Evolutionary conservation across 352 stramenopile species (phyloP).

Genomic region (Phytopythium litorale): DNA sequence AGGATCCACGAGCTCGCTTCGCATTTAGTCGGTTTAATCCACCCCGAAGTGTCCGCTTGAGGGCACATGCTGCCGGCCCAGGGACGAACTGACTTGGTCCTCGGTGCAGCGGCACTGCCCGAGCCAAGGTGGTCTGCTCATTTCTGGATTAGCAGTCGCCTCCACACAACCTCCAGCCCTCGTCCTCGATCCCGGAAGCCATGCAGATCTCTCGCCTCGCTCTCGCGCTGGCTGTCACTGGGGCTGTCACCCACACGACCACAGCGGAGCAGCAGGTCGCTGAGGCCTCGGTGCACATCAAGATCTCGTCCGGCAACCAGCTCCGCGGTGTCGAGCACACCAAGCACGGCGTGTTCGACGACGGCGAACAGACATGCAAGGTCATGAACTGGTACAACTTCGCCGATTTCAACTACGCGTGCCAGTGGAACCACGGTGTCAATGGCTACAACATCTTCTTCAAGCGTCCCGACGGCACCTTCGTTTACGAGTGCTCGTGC

Average conservation of each 20-base stretch:
- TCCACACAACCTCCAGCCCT: background rate
- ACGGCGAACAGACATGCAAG: background rate
- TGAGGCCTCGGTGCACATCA: background rate
- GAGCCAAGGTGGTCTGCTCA: background rate
- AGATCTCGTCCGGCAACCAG: background rate
- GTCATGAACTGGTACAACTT: conserved; percentile 9
- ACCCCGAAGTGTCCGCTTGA: too few species aligned
- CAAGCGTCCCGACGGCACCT: conserved; percentile 2
- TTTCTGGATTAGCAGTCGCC: background rate
- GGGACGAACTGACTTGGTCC: too few species aligned
- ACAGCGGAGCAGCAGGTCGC: background rate
- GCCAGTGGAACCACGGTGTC: conserved; percentile 6
- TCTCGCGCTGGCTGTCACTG: background rate
- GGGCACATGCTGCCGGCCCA: too few species aligned
- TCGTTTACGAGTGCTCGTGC: conserved; percentile 1
- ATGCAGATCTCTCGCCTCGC: background rate
- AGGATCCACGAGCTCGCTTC: too few species aligned
- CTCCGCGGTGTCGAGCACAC: background rate
- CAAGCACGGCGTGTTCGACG: conserved; percentile 1
- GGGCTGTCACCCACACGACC: background rate
- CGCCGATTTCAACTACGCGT: conserved; percentile 10
- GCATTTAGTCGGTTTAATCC: too few species aligned
- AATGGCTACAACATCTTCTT: conserved; percentile 11
- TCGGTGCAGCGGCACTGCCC: background rate
- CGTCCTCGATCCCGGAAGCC: background rate